A percentile compares a stretch with the other conserved stretches of the same genome.
These are phyloP conservation scores for Colletotrichum higginsianum DNA, from an alignment of 2,329 filamentous ascomycete genomes.

Conservation along the genomic window DNA sequence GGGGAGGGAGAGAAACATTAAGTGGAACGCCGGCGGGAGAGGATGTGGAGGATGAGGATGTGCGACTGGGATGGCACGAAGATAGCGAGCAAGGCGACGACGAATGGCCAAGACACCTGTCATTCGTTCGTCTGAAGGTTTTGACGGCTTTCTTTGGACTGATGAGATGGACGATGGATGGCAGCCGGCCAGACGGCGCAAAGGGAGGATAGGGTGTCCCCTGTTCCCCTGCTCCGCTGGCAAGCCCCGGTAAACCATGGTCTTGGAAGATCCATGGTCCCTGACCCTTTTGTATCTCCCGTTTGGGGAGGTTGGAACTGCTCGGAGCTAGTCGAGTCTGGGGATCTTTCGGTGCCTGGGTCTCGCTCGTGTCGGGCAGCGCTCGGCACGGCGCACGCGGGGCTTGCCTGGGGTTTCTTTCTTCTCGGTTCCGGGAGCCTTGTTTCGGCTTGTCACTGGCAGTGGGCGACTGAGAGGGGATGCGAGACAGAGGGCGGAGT, in stretches of 20 bases:
- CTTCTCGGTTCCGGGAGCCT: conserved; percentile 16
- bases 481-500: neutral
- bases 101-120: conserved; percentile 4
- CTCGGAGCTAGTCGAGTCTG: neutral
- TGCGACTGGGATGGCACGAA: conserved; percentile 7
- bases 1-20: conserved; percentile 10
- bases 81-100: neutral
- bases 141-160: conserved; percentile 25
- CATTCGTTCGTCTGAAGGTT: conserved; percentile 31
- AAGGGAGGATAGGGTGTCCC: conserved; percentile 18
- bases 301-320: neutral
- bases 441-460: conserved; percentile 21
- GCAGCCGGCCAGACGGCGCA: neutral
- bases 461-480: neutral
- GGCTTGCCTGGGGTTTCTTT: neutral
- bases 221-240: conserved; percentile 20
- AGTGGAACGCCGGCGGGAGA: conserved; percentile 12
- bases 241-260: neutral
- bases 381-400: conserved; percentile 21
- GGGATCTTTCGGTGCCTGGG: too few relatives aligned
- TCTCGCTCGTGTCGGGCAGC: conserved; percentile 21
- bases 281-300: neutral
- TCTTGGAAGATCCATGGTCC: neutral
- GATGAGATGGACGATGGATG: conserved; percentile 23
- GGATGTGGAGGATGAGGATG: neutral